Evolutionary conservation across 2,329 filamentous ascomycete species (phyloP).

Genomic region (Botrytis galanthina): DNA sequence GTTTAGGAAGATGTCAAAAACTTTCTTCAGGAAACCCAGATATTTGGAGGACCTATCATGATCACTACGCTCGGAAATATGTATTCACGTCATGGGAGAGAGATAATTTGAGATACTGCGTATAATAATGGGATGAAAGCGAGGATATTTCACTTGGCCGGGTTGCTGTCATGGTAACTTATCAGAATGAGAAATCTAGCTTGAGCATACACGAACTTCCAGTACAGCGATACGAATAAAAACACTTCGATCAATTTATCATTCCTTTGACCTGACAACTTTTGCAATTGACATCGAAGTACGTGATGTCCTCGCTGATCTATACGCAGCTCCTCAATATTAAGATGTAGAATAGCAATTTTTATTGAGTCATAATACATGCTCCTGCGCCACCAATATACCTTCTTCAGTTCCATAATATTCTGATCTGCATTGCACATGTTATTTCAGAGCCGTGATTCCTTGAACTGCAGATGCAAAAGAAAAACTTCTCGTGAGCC

Average conservation of each 20-base stretch:
- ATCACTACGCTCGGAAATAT: neutral
- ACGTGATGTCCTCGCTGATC: neutral
- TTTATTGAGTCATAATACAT: rapidly evolving
- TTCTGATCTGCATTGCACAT: neutral
- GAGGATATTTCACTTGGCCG: neutral
- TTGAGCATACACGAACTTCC: neutral
- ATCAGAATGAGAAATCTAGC: neutral
- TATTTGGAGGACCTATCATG: neutral
- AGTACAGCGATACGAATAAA: neutral
- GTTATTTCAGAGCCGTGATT: neutral
- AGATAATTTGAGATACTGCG: neutral
- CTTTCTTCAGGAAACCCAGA: neutral
- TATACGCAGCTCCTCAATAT: neutral
- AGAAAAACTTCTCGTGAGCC: no score
- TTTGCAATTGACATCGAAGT: neutral
- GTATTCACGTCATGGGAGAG: neutral
- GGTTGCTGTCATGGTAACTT: neutral
- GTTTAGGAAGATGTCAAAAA: neutral
- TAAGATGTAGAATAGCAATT: neutral
- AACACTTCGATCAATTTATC: neutral
- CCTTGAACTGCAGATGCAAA: neutral
- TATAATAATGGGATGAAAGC: neutral
- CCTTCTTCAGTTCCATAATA: neutral
- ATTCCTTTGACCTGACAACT: neutral
- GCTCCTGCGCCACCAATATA: neutral